Evolutionary conservation across 2,329 filamentous ascomycete species (phyloP).

Genomic region (Diaporthe nobilis): DNA sequence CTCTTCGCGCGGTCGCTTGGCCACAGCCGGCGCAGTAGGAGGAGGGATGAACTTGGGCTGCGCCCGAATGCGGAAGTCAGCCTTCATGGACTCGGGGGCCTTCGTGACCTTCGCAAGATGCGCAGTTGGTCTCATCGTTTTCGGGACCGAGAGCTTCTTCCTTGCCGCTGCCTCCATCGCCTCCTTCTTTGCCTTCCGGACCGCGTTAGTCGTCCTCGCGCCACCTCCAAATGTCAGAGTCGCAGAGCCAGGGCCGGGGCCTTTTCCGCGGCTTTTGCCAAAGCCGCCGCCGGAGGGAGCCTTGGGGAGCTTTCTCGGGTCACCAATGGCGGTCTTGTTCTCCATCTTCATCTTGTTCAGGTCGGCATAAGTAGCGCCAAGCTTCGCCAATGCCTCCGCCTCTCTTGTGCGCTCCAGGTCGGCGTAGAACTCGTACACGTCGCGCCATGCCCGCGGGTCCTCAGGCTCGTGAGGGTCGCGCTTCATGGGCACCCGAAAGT

Average conservation of each 20-base stretch:
- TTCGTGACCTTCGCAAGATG: conserved; percentile 55
- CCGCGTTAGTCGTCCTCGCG: conserved; percentile 59
- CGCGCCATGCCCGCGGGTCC: conserved; percentile 80
- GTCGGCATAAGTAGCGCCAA: conserved; percentile 70
- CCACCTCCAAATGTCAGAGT: conserved; percentile 29
- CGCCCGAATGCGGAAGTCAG: conserved; percentile 63
- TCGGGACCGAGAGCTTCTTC: conserved; percentile 54
- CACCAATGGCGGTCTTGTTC: conserved; percentile 71
- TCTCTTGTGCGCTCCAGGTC: conserved; percentile 70
- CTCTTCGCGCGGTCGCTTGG: conserved; percentile 25
- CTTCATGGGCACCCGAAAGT: conserved; percentile 77
- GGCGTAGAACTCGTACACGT: conserved; percentile 80
- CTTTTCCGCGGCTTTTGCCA: conserved; percentile 41
- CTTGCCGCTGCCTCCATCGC: conserved; percentile 67
- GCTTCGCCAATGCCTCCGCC: conserved; percentile 68
- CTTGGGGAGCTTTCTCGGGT: conserved; percentile 62
- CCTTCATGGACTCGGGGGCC: conserved; percentile 68
- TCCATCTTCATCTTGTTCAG: conserved; percentile 71
- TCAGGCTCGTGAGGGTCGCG: conserved; percentile 75
- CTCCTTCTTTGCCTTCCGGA: conserved; percentile 70
- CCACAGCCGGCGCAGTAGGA: neutral
- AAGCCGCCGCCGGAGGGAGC: conserved; percentile 38
- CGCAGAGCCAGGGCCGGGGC: conserved; percentile 34
- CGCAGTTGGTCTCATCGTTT: neutral
- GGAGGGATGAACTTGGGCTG: conserved; percentile 53